phyloP scores from a whole-genome alignment of 306 rosid species.

The Cucurbita moschata region DNA sequence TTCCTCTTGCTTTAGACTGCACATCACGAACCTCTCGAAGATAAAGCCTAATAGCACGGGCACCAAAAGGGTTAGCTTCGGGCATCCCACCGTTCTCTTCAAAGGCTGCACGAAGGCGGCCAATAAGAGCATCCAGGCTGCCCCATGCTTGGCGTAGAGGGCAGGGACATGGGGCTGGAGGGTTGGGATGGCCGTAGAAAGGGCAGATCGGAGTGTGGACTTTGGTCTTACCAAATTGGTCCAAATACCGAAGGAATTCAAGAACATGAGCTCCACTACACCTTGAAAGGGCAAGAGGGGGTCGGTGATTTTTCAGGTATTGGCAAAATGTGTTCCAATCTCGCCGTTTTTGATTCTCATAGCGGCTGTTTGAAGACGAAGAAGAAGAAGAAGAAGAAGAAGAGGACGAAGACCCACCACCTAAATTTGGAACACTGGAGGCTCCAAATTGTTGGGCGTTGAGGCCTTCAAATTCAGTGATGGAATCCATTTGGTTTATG shows the following conservation, averaged over 20 bases:
- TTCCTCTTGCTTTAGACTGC: constrained; percentile 97
- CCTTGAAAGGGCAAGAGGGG: constrained; percentile 82
- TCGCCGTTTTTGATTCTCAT: constrained; percentile 91
- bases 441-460: constrained; percentile 11
- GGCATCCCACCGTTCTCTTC: constrained; percentile 97
- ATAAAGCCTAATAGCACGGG: constrained; percentile 84
- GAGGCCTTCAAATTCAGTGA: constrained; percentile 53
- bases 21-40: constrained; percentile 95
- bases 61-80: constrained; percentile 87
- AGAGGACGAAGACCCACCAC: constrained; percentile 6
- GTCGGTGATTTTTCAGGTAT: constrained; percentile 86
- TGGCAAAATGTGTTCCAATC: constrained; percentile 99
- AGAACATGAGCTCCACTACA: constrained; percentile 98
- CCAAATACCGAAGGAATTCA: constrained; percentile 86
- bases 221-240: constrained; percentile 92
- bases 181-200: constrained; percentile 83
- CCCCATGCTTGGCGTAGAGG: constrained; percentile 99
- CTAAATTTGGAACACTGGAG: neutral
- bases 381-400: constrained; percentile 25
- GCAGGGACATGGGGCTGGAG: constrained; percentile 96
- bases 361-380: constrained; percentile 46
- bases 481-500: constrained; percentile 41
- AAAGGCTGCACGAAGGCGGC: constrained; percentile 88
- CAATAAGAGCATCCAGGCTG: constrained; percentile 90
- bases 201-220: constrained; percentile 92